phyloP scores from a whole-genome alignment of 768 basidiomycete species.

The Lactifluus hygrophoroides region DNA sequence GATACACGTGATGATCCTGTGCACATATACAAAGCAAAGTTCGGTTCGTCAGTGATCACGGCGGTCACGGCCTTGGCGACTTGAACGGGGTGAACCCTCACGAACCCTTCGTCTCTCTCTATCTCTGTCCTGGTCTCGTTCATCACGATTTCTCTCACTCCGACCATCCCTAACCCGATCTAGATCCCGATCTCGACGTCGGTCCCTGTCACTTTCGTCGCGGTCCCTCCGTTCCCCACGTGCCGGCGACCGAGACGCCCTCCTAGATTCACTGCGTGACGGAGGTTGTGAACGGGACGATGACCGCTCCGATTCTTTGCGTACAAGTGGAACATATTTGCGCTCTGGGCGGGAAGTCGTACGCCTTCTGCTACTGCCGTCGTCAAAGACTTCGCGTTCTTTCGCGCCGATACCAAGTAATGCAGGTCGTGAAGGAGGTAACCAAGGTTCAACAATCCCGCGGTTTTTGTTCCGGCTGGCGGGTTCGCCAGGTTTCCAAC shows the following conservation, averaged over 20 bases:
- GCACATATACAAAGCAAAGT: too few species aligned
- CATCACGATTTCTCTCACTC: not conserved
- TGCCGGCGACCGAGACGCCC: not conserved
- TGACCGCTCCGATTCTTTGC: constrained; percentile 40
- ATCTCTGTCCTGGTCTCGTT: constrained; percentile 23
- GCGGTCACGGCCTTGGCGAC: constrained; percentile 4
- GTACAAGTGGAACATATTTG: constrained; percentile 79
- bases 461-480: constrained; percentile 46
- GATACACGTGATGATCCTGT: too few species aligned
- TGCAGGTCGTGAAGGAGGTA: constrained; percentile 76
- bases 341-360: constrained; percentile 47
- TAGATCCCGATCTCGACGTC: not conserved
- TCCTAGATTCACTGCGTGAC: constrained; percentile 7
- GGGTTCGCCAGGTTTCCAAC: constrained; percentile 80
- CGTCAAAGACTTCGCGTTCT: constrained; percentile 63
- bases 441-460: constrained; percentile 65
- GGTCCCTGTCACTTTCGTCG: not conserved
- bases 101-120: constrained; percentile 6
- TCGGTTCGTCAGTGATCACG: not conserved
- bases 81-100: constrained; percentile 9
- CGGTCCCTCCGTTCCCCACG: constrained; percentile 4
- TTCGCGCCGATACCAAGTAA: constrained; percentile 93
- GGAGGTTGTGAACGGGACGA: constrained; percentile 2
- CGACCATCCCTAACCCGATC: constrained; percentile 6
- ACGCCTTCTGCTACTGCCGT: constrained; percentile 47